Base-by-base conservation (phyloP, 2,329 filamentous ascomycete species). In the Claviceps sorghi region DNA sequence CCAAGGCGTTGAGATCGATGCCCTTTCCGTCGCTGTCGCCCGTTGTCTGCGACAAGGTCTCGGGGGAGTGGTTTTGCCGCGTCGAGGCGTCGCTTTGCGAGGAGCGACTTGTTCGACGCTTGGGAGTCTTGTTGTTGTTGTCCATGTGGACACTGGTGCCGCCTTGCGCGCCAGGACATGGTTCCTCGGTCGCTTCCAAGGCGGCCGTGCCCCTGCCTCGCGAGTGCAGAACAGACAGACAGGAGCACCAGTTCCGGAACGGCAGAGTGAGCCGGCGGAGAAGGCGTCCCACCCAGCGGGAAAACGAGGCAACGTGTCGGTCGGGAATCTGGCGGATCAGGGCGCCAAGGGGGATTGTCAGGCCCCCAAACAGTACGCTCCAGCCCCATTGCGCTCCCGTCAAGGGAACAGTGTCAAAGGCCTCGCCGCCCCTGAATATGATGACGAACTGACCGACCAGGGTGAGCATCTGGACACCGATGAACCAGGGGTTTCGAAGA, bases 401-500 rank as follows among this genome's bases (percentile, higher is more conserved):
- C 52, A 87, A 71, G 1, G 72, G 73, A 8, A 67, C 68, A 1
- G 83, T 80, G 11, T 79, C 77, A 61, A 88, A 86, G 0, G 83
- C 83, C 30, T 73, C 68, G 7, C 83, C 82, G 56, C 84, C 84
- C 54, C 85, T 75, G 59, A 84, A 84, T 54, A 88, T 73, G 60
- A 88, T 88, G 64, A 85, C 64, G n/a, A 83, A 73, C 61, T 88
- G 84, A 9, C 83, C 84, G 13, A 75, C 80, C 44, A 86, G 70
- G 60, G 86, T 88, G 59, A 85, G 73, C 26, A 74, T 61, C 60
- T 84, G 77, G 41, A 87, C 85, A 4, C 71, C 73, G 36, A 86
- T 73, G 69, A 93, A 93, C 78, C 87, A 90, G 56, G 76, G 82
- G 62, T 93, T 94, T 52, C 75, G 76, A 19, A 78, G 70, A 45